Percentiles rank a stretch among this genome's conserved stretches.
These are phyloP conservation scores for Globisporangium paroecandrum DNA, from an alignment of 352 stramenopile genomes.

Conservation along the genomic window DNA sequence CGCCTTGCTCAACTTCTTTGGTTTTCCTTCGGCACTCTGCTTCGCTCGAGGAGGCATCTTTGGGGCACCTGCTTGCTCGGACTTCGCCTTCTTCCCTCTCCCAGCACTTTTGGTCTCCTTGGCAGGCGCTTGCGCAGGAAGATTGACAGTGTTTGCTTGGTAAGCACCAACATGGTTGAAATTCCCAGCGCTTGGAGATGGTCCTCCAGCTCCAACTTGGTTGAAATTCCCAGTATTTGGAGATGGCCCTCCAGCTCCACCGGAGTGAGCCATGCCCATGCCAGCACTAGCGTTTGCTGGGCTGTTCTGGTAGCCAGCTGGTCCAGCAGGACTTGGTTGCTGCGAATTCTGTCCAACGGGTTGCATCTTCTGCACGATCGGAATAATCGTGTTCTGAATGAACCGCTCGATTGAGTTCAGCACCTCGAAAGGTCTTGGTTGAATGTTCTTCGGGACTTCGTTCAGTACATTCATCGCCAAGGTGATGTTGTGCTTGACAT, in stretches of 20 bases:
- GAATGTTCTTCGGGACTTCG: constrained; percentile 34
- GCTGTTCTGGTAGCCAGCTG: constrained; percentile 3
- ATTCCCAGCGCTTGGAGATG: background rate
- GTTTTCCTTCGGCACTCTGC: constrained; percentile 6
- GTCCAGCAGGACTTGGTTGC: constrained; percentile 7
- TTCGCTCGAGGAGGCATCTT: constrained; percentile 17
- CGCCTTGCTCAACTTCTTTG: constrained; percentile 14
- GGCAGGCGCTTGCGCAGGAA: background rate
- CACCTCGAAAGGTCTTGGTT: constrained; percentile 63
- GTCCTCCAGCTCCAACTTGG: background rate
- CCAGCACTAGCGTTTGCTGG: background rate
- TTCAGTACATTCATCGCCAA: constrained; percentile 68
- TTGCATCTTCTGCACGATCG: constrained; percentile 70
- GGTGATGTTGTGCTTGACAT: constrained; percentile 78
- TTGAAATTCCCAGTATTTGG: background rate
- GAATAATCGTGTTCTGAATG: constrained; percentile 70
- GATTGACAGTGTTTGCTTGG: background rate
- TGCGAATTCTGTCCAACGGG: constrained; percentile 15
- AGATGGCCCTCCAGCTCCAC: background rate
- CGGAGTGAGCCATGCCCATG: background rate
- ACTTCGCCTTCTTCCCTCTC: constrained; percentile 15
- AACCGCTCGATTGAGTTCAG: constrained; percentile 80
- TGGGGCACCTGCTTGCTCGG: constrained; percentile 4
- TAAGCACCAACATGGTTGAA: constrained; percentile 3
- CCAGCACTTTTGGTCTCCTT: constrained; percentile 3